Conservation (phyloP, 371 early-diverging fungal genomes). For the Mucor circinelloides region DNA sequence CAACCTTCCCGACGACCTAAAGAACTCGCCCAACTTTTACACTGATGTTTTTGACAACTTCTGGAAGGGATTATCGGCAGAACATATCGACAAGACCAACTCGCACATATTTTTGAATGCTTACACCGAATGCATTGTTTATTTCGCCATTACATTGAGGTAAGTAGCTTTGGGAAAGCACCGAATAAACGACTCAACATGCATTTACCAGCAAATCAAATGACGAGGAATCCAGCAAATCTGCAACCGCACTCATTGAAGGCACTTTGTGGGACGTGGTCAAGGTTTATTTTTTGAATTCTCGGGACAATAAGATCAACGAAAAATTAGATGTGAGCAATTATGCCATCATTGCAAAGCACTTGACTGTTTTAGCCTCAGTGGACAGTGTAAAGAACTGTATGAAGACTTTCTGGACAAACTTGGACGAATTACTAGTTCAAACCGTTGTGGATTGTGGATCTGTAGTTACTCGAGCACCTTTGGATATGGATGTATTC, state of each 20-base stretch:
- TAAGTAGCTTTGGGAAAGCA: slow-evolving; percentile 4
- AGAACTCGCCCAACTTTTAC: slow-evolving; percentile 50
- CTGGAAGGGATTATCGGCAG: slow-evolving; percentile 66
- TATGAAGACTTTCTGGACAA: slow-evolving; percentile 18
- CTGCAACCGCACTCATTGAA: slow-evolving; percentile 16
- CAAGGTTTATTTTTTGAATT: slow-evolving; percentile 20
- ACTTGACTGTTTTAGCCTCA: slow-evolving; percentile 26
- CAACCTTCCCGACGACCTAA: slow-evolving; percentile 56
- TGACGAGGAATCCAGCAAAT: neutral
- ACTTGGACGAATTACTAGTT: slow-evolving; percentile 25
- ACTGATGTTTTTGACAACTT: slow-evolving; percentile 65
- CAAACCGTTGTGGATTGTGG: slow-evolving; percentile 38
- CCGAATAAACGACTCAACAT: neutral
- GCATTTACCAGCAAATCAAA: slow-evolving; percentile 12
- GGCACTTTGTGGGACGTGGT: slow-evolving; percentile 21
- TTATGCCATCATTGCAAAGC: slow-evolving; percentile 32
- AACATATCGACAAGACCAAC: slow-evolving; percentile 55
- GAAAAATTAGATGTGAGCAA: slow-evolving; percentile 30
- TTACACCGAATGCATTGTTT: slow-evolving; percentile 63
- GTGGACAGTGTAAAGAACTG: slow-evolving; percentile 21
- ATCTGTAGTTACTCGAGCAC: slow-evolving; percentile 6
- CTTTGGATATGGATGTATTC: slow-evolving; percentile 29
- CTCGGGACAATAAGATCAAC: slow-evolving; percentile 14
- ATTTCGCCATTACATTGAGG: slow-evolving; percentile 54
- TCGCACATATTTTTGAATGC: slow-evolving; percentile 60